Evolutionary conservation across 1,284 basidiomycete species (phyloP).

Genomic region (Ganoderma sinense): DNA sequence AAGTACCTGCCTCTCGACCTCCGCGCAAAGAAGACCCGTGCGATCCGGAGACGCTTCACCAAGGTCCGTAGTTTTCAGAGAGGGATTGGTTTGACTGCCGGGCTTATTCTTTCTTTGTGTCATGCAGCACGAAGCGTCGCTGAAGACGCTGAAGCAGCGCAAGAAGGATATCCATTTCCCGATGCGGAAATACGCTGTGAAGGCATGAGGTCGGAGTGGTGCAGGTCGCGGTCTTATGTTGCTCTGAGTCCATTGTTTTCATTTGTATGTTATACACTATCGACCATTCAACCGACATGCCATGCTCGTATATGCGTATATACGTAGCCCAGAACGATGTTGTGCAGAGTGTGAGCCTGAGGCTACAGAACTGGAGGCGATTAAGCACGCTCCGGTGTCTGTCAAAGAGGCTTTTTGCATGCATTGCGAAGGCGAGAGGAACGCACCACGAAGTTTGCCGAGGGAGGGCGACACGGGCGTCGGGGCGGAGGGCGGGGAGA

Average conservation of each 20-base stretch:
- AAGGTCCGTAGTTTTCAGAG: conserved; percentile 61
- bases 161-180: conserved; percentile 98
- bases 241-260: conserved; percentile 39
- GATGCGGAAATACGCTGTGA: conserved; percentile 83
- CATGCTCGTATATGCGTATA: conserved; percentile 38
- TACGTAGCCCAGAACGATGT: conserved; percentile 16
- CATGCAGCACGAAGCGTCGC: conserved; percentile 77
- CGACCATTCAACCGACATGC: conserved; percentile 45
- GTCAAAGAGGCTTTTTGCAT: neutral
- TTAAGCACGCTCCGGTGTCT: neutral
- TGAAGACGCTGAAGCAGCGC: conserved; percentile 89
- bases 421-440: neutral
- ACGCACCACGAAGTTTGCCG: neutral
- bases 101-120: neutral
- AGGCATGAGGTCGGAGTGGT: conserved; percentile 61
- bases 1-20: conserved; percentile 98
- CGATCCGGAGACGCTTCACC: conserved; percentile 95
- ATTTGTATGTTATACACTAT: conserved; percentile 52
- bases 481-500: neutral
- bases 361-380: neutral
- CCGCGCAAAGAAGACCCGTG: conserved; percentile 97
- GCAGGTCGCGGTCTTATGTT: conserved; percentile 32
- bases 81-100: neutral
- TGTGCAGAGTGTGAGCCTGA: conserved; percentile 12
- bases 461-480: neutral